Base-by-base conservation (phyloP, 1,139 yeast genomes). In the Blastobotrys raffinosifermentans region DNA sequence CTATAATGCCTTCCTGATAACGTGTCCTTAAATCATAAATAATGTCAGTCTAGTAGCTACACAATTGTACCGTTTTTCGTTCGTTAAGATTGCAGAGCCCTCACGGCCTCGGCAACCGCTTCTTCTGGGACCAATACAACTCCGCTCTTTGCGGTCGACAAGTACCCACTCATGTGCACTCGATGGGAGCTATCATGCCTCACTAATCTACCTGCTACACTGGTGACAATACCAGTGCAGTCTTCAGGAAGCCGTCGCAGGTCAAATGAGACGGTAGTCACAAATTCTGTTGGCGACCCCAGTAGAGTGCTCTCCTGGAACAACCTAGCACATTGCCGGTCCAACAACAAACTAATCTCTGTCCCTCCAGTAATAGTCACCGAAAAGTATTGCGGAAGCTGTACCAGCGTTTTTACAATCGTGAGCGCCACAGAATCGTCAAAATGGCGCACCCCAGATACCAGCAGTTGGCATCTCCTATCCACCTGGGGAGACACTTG, bases 151-250 rank as follows among this genome's bases (percentile, higher is more conserved):
- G 81, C 84, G 63, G 80, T 74, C 8, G 82, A 75, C 19, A 79
- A 58, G 48, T 78, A 79, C 20, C 45, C 39, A 50, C 72, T 72
- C 75, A 78, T 73, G 43, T 77, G 80, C 23, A 73, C 34, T 14
- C 40, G 41, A 10, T 18, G 50, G 14, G 60, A 13, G 9, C 13
- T 9, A 11, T 18, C 10, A 9, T 20, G 11, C 2, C 27, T 60
- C 26, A 72, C 54, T 21, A 77, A 56, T 39, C 63, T 66, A 37
- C 74, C 64, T 1, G 85, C 82, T 21, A 79, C 69, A 1, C 84
- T 83, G 0, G 83, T 77, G 1, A 78, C 84, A 38, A 79, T 76
- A 34, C 85, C 85, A 6, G 80, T 76, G 4, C 77, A 67, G 52
- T 77, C 79, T 30, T 75, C 60, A 0, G 84, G 84, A 25, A 78